A percentile compares a stretch with the other conserved stretches of the same genome.
Conservation (phyloP, 768 basidiomycete genomes). For the Leccinum uliginosum region DNA sequence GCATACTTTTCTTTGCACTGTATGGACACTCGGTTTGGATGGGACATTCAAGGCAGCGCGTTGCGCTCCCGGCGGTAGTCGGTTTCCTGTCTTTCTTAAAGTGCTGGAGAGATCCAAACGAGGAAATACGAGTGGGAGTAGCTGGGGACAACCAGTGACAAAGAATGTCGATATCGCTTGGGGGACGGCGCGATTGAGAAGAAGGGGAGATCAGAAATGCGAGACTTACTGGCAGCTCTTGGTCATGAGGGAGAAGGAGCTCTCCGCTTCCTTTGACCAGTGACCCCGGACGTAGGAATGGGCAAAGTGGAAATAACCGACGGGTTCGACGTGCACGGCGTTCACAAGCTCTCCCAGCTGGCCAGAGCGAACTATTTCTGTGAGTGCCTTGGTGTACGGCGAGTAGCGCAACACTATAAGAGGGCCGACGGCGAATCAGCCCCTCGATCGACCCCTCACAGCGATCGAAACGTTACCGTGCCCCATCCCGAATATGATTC, state of each 20-base stretch:
- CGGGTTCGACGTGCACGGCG: slow-evolving; percentile 78
- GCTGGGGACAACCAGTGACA: slow-evolving; percentile 73
- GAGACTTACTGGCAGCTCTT: slow-evolving; percentile 81
- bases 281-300: slow-evolving; percentile 86
- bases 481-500: slow-evolving; percentile 80
- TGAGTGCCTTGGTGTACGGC: slow-evolving; percentile 71
- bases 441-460: neutral
- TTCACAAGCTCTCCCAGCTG: slow-evolving; percentile 76
- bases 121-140: slow-evolving; percentile 65
- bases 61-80: slow-evolving; percentile 56
- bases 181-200: neutral
- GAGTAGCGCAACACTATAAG: slow-evolving; percentile 78
- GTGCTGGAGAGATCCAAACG: slow-evolving; percentile 82
- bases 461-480: slow-evolving; percentile 53
- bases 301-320: slow-evolving; percentile 85
- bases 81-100: slow-evolving; percentile 77
- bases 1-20: slow-evolving; percentile 79
- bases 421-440: neutral
- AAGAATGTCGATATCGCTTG: slow-evolving; percentile 85
- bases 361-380: slow-evolving; percentile 65
- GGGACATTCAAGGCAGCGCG: slow-evolving; percentile 74
- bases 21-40: slow-evolving; percentile 73
- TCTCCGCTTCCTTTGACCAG: slow-evolving; percentile 66
- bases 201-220: neutral
- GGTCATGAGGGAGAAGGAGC: slow-evolving; percentile 82